Conservation (phyloP, 345 rosid genomes). For the Gossypium arboreum region DNA sequence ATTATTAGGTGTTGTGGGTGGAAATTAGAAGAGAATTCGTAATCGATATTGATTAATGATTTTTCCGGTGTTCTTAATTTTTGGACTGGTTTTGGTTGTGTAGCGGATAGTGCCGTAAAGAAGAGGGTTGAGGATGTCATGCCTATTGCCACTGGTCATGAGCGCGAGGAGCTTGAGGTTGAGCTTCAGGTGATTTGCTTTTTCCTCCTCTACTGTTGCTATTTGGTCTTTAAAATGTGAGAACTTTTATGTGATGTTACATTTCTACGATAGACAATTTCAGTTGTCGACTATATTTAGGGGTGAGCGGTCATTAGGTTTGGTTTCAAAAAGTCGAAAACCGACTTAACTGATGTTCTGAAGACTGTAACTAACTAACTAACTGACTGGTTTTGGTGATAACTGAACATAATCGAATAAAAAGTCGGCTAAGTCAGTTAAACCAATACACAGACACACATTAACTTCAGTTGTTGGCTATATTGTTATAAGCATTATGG, state of each 20-base stretch:
- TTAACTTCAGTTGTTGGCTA: not conserved
- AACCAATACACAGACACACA: not conserved
- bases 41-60: not conserved
- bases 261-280: not conserved
- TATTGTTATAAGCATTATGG: not conserved
- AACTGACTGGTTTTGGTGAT: not conserved
- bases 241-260: not conserved
- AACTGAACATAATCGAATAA: not conserved
- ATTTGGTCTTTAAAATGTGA: slow-evolving; percentile 2
- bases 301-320: not conserved
- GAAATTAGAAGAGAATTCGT: not conserved
- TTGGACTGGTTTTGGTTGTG: slow-evolving; percentile 18
- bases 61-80: not conserved
- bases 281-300: not conserved
- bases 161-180: slow-evolving; percentile 79
- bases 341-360: not conserved
- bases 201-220: not conserved
- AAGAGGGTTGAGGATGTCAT: slow-evolving; percentile 67
- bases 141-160: slow-evolving; percentile 95
- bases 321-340: not conserved
- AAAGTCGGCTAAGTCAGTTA: not conserved
- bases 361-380: not conserved
- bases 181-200: slow-evolving; percentile 56
- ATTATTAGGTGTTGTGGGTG: not conserved
- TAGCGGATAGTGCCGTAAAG: slow-evolving; percentile 42